A percentile compares a stretch with the other conserved stretches of the same genome.
phyloP scores from a whole-genome alignment of 1,139 yeast species.

The Zygosaccharomyces pseudobailii region DNA sequence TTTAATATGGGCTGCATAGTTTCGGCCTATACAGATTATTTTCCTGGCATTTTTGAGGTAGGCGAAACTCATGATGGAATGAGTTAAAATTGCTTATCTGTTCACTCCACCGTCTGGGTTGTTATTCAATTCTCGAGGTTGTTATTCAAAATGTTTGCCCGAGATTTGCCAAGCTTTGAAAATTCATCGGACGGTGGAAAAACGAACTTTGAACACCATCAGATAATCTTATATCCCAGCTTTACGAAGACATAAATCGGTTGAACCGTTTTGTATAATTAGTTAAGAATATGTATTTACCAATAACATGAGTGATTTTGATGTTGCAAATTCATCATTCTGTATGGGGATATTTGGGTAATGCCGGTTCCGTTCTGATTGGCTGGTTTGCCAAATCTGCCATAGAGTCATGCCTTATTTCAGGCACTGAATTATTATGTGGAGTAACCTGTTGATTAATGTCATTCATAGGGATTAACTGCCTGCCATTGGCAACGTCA shows the following conservation, averaged over 20 bases:
- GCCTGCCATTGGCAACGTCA: slow-evolving; percentile 16
- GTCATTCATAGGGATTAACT: slow-evolving; percentile 12
- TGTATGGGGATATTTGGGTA: slow-evolving; percentile 11
- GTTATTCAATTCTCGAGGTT: too few species aligned
- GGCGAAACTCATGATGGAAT: slow-evolving; percentile 38
- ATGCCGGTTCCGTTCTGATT: slow-evolving; percentile 3
- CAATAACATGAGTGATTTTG: not conserved
- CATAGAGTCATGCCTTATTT: slow-evolving; percentile 9
- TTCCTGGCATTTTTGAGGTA: slow-evolving; percentile 68
- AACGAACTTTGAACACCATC: not conserved
- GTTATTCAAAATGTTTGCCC: not conserved
- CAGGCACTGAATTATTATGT: slow-evolving; percentile 5
- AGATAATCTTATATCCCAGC: too few species aligned
- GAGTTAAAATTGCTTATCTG: not conserved
- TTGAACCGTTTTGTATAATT: not conserved
- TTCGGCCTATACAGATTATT: slow-evolving; percentile 91
- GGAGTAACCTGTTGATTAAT: slow-evolving; percentile 6
- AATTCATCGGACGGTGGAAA: too few species aligned
- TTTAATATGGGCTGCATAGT: slow-evolving; percentile 89
- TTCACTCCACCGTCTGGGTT: too few species aligned
- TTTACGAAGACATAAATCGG: not conserved
- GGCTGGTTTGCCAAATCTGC: slow-evolving; percentile 7
- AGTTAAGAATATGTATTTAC: not conserved
- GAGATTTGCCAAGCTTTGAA: too few species aligned
- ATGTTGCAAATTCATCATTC: slow-evolving; percentile 1